Conservation (phyloP, 805 yeast species). For the Saccharomycopsis sp. region DNA sequence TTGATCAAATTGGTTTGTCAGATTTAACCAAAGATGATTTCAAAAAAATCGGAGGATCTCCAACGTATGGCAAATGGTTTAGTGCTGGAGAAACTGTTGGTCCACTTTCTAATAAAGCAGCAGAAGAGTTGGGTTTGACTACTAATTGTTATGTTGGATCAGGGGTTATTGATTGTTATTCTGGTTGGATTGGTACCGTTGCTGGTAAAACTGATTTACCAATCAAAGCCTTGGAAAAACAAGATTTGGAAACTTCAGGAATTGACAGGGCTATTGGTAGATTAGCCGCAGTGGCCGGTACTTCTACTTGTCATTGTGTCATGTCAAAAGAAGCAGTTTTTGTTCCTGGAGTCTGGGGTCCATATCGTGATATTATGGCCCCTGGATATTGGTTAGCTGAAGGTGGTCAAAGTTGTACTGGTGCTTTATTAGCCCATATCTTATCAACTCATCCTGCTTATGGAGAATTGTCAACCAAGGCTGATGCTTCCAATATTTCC, state of each 20-base stretch:
- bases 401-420: conserved; percentile 98
- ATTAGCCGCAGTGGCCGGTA: conserved; percentile 96
- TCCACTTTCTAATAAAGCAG: conserved; percentile 51
- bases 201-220: conserved; percentile 71
- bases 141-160: conserved; percentile 78
- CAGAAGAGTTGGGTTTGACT: conserved; percentile 75
- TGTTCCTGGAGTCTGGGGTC: conserved; percentile 98
- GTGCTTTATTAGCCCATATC: conserved; percentile 85
- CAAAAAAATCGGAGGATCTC: conserved; percentile 73
- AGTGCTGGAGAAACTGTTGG: conserved; percentile 92
- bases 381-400: conserved; percentile 91
- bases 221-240: conserved; percentile 40
- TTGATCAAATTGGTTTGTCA: conserved; percentile 54
- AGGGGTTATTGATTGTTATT: conserved; percentile 96
- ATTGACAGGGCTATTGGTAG: conserved; percentile 64
- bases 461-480: conserved; percentile 52
- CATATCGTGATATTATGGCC: conserved; percentile 89
- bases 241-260: conserved; percentile 35
- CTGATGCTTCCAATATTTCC: conserved; percentile 60
- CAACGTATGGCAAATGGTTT: conserved; percentile 60
- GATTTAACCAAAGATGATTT: conserved; percentile 75
- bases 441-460: conserved; percentile 84
- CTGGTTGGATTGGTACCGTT: conserved; percentile 98
- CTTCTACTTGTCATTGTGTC: conserved; percentile 93
- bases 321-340: conserved; percentile 77